Evolutionary conservation across 106 monocot genomes (phyloP).

Genomic region (Dioscorea alata): DNA sequence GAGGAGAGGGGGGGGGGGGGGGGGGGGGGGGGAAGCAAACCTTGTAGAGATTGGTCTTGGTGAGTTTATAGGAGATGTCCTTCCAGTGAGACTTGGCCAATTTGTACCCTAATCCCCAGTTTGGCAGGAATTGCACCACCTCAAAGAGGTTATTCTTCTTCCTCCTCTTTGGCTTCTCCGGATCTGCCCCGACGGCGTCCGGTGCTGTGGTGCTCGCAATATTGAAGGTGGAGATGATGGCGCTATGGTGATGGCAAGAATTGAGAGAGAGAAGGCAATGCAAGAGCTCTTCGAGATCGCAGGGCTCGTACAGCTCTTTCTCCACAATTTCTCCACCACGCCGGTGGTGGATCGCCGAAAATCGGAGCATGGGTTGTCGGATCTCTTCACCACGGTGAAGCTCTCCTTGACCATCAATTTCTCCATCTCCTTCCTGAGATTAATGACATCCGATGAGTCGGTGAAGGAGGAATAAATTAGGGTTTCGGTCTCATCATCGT

Average conservation of each 20-base stretch:
- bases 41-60: constrained; percentile 98
- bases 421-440: neutral
- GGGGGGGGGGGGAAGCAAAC: constrained; percentile 5
- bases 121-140: constrained; percentile 83
- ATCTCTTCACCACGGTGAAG: constrained; percentile 75
- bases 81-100: constrained; percentile 87
- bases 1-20: neutral
- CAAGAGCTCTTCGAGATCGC: too few species aligned
- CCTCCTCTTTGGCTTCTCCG: constrained; percentile 44
- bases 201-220: constrained; percentile 13
- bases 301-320: constrained; percentile 71
- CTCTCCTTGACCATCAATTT: constrained; percentile 31
- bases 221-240: constrained; percentile 63
- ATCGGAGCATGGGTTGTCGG: constrained; percentile 62
- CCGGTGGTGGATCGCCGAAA: constrained; percentile 82
- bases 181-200: constrained; percentile 5
- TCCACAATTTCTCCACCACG: constrained; percentile 85
- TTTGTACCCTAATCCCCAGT: constrained; percentile 88
- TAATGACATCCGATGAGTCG: neutral
- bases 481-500: too few species aligned
- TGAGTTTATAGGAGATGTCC: constrained; percentile 82
- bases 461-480: constrained; percentile 13
- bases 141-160: constrained; percentile 98
- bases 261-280: too few species aligned
- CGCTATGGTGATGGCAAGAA: constrained; percentile 43